Evolutionary conservation across 495 filamentous ascomycete species (phyloP).

Genomic region (Aspergillus sparsus): DNA sequence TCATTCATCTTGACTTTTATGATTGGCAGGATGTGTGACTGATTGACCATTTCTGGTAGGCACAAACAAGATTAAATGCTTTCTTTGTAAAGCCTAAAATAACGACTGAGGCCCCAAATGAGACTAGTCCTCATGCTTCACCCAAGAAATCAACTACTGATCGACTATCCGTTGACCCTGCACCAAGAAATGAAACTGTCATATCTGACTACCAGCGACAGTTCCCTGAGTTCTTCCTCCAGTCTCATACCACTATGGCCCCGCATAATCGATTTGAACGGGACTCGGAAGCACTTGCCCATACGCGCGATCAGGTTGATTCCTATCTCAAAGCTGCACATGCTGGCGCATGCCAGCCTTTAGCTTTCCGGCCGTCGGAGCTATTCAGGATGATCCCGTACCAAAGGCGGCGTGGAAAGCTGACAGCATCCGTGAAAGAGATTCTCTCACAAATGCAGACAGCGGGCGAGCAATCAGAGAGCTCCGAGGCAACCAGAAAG

Average conservation of each 20-base stretch:
- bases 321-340: slow-evolving; percentile 38
- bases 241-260: slow-evolving; percentile 65
- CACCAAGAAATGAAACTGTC: slow-evolving; percentile 22
- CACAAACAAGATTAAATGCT: slow-evolving; percentile 60
- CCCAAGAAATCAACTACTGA: slow-evolving; percentile 27
- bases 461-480: slow-evolving; percentile 24
- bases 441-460: slow-evolving; percentile 62
- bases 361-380: slow-evolving; percentile 54
- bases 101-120: slow-evolving; percentile 26
- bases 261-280: slow-evolving; percentile 51
- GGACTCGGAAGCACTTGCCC: slow-evolving; percentile 55
- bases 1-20: background rate
- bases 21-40: background rate
- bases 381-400: slow-evolving; percentile 60
- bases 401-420: slow-evolving; percentile 52
- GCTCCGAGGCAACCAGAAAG: slow-evolving; percentile 27
- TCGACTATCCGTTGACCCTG: slow-evolving; percentile 15
- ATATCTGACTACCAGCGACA: slow-evolving; percentile 65
- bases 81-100: slow-evolving; percentile 58
- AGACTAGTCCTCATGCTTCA: slow-evolving; percentile 23
- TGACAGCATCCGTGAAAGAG: slow-evolving; percentile 58
- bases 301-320: slow-evolving; percentile 51
- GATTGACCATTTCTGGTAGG: slow-evolving; percentile 33
- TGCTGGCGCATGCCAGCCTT: slow-evolving; percentile 23
- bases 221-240: slow-evolving; percentile 79